These are phyloP conservation scores for Cercospora canescens DNA, from an alignment of 2,329 filamentous ascomycete genomes.

Conservation along the genomic window DNA sequence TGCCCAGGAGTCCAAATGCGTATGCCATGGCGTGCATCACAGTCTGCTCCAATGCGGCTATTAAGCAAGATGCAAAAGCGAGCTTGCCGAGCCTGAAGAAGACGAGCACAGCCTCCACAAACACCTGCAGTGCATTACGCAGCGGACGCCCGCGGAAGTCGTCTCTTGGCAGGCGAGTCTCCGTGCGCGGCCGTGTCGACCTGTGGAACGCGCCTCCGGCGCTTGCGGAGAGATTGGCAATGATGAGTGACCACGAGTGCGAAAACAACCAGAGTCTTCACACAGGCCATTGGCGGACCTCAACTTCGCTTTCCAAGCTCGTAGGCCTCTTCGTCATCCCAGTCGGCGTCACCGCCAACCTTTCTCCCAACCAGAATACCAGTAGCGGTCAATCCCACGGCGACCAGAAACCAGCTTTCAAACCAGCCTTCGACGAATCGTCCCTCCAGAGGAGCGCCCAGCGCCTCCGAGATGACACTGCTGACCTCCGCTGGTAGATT, in stretches of 20 bases:
- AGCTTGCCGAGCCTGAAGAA: neutral
- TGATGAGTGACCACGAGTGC: neutral
- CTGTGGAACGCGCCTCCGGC: neutral
- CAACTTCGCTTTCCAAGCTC: constrained; percentile 72
- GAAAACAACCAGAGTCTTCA: neutral
- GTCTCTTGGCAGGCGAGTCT: neutral
- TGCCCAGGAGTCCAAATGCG: neutral
- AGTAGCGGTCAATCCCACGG: constrained; percentile 64
- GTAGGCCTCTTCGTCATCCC: constrained; percentile 40
- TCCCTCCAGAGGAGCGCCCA: constrained; percentile 73
- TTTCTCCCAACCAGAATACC: constrained; percentile 73
- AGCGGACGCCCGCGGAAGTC: neutral
- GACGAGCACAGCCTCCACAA: neutral
- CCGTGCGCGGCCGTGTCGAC: neutral
- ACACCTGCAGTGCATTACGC: neutral
- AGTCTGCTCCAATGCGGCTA: no score
- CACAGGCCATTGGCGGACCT: neutral
- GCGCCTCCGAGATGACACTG: constrained; percentile 72
- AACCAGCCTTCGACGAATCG: constrained; percentile 81
- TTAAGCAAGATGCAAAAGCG: no score
- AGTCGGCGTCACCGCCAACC: constrained; percentile 49
- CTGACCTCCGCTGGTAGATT: constrained; percentile 78
- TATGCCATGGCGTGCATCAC: neutral
- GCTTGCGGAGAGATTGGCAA: neutral
- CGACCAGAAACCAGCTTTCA: constrained; percentile 78